Conservation (phyloP, 2,329 filamentous ascomycete species). For the Colletotrichum sp. region DNA sequence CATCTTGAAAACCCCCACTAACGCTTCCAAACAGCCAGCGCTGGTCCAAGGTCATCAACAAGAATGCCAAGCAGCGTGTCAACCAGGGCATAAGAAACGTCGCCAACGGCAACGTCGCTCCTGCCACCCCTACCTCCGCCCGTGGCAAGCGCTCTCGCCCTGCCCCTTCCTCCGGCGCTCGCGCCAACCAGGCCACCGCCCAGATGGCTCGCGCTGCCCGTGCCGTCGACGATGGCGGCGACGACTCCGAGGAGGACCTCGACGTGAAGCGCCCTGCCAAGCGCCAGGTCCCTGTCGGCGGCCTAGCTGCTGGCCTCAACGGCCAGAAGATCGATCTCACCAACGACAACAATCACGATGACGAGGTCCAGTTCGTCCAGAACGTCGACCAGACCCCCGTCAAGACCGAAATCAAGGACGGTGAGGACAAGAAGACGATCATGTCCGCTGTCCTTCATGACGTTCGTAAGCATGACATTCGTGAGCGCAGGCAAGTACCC, state of each 20-base stretch:
- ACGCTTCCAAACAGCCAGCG: constrained; percentile 35
- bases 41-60: constrained; percentile 42
- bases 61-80: constrained; percentile 35
- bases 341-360: not conserved
- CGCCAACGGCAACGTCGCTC: not conserved
- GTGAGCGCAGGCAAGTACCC: not conserved
- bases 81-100: not conserved
- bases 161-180: not conserved
- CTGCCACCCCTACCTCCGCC: not conserved
- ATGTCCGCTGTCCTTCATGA: not conserved
- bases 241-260: not conserved
- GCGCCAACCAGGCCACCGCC: not conserved
- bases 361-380: not conserved
- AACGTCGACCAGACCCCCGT: not conserved
- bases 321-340: constrained; percentile 9
- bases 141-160: constrained; percentile 3
- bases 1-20: not conserved
- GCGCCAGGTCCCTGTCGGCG: not conserved
- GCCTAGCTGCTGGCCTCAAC: not conserved
- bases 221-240: not conserved
- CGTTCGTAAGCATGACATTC: not conserved
- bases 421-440: not conserved
- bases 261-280: constrained; percentile 3
- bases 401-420: constrained; percentile 19
- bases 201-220: not conserved